Evolutionary conservation across 2,329 filamentous ascomycete genomes (phyloP), one percentile per base, ranked within the genome.

Genomic region (Aspergillus sergii): DNA sequence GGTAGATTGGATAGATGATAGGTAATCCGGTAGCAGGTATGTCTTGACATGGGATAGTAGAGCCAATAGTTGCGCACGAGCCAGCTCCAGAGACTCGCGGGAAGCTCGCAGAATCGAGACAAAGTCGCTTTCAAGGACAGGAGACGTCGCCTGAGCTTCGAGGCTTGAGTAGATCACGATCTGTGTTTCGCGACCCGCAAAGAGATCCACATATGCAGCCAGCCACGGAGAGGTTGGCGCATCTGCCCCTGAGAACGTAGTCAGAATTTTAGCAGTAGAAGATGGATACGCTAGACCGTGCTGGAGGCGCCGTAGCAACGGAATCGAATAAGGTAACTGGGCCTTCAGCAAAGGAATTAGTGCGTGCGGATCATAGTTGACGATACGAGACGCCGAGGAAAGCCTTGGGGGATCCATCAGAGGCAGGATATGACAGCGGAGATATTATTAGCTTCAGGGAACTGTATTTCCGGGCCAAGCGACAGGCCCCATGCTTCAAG

Each of bases 111-210:
- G 59, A 9, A 65, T 68, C 36, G 66, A 66, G 26, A 70, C 62
- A 23, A 30, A 12, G 3, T 55, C 6, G 1, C 30, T 23, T 39
- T 60, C 39, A 23, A 58, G 48, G 39, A 54, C 12, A 56, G 58
- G 26, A 19, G 41, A 57, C 39, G 57, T 26, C 28, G 57, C 34
- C 28, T 43, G 58, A 58, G 64, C 66, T 66, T 82, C 79, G 4
- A 80, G 73, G 59, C 75, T 80, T 28, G 77, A 80, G 61, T 79
- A 82, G 21, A 79, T 32, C 69, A 76, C 72, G 23, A 79, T 70
- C 62, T 81, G 79, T n/a, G 79, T 81, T 60, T 80, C 75, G 14
- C 74, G 75, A 32, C 76, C 72, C 21, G 69, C 66, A 58, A 71
- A 71, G 6, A 82, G 70, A 71, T 82, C 79, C 55, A 80, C 75